Evolutionary conservation across 75 land plant genomes (phyloP).

Genomic region (Cupressus sempervirens): DNA sequence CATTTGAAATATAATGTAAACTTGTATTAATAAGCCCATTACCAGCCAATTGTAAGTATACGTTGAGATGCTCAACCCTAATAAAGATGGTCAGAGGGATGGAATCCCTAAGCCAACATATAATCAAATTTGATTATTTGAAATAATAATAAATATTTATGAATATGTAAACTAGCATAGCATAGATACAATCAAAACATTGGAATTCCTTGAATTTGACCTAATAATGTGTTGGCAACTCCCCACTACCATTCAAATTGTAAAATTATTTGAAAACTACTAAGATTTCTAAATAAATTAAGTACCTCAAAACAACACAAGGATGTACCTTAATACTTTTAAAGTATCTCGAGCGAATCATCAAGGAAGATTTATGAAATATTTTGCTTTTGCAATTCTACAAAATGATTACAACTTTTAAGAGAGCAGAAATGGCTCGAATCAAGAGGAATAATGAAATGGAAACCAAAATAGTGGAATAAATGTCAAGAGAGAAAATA

Average conservation of each 20-base stretch:
- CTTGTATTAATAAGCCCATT: too few relatives aligned
- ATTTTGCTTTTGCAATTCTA: background rate
- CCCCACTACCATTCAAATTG: background rate
- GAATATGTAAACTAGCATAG: background rate
- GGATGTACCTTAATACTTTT: background rate
- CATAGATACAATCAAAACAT: background rate
- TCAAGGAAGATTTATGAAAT: background rate
- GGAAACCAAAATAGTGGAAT: background rate
- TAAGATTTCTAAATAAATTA: background rate
- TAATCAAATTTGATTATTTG: background rate
- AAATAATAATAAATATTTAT: background rate
- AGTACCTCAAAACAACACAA: background rate
- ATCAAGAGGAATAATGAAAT: background rate
- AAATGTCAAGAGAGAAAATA: background rate
- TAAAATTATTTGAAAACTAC: background rate
- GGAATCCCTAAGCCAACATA: background rate
- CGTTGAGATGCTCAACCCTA: too few relatives aligned
- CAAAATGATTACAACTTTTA: background rate
- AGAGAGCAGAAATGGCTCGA: background rate
- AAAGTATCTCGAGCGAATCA: background rate
- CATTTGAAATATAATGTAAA: too few relatives aligned
- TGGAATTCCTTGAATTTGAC: background rate
- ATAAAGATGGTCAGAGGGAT: too few relatives aligned
- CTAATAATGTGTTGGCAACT: background rate
- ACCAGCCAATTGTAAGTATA: too few relatives aligned